Percentiles rank a stretch among this genome's conserved stretches.
Conservation (phyloP, 352 stramenopile species). For the Pythium insidiosum region DNA sequence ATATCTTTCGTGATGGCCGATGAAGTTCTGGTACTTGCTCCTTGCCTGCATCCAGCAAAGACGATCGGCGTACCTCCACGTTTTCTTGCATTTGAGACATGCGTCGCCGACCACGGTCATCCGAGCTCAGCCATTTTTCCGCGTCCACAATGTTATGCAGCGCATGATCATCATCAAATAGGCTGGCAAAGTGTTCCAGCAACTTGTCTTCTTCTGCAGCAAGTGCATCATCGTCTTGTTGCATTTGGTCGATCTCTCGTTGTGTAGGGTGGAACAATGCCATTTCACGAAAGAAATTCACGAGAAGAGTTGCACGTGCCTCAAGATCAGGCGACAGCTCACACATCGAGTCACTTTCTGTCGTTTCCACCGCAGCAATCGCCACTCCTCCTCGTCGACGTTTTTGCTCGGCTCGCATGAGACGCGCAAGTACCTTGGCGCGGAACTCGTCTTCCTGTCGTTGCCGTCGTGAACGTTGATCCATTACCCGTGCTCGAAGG, state of each 20-base stretch:
- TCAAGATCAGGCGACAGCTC: conserved; percentile 7
- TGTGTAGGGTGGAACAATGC: conserved; percentile 24
- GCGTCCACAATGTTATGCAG: conserved; percentile 41
- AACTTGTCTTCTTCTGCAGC: conserved; percentile 20
- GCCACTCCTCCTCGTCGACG: background rate
- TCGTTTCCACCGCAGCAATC: background rate
- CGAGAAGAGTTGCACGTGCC: conserved; percentile 16
- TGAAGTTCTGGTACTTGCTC: conserved; percentile 3
- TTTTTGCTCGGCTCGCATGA: conserved; percentile 11
- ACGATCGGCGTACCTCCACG: background rate
- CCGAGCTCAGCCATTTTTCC: conserved; percentile 33
- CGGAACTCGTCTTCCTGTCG: conserved; percentile 19
- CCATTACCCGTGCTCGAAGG: conserved; percentile 25
- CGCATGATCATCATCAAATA: conserved; percentile 29
- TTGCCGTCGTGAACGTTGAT: conserved; percentile 14
- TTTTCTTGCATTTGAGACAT: conserved; percentile 12
- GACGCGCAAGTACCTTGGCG: conserved; percentile 8
- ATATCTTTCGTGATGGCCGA: background rate
- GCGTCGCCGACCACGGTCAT: conserved; percentile 15
- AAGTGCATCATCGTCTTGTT: conserved; percentile 6
- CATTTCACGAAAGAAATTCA: conserved; percentile 51
- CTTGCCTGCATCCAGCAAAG: background rate
- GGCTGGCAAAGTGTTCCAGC: conserved; percentile 26
- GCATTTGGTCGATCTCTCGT: conserved; percentile 13
- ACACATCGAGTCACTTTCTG: background rate